Evolutionary conservation across 768 basidiomycete genomes (phyloP).

Genomic region (Lyophyllum atratum): DNA sequence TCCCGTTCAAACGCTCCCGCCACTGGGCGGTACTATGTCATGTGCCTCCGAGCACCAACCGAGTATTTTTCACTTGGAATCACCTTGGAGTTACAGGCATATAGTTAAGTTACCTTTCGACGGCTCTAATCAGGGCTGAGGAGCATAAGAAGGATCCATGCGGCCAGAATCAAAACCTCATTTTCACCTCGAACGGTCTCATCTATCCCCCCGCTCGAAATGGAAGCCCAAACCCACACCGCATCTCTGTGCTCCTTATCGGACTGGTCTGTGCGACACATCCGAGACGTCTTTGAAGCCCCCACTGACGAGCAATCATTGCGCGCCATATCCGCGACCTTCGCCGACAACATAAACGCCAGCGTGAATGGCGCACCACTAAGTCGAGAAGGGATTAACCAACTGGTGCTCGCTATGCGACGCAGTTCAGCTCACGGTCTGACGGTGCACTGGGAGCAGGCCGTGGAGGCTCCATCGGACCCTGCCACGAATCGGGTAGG

Average conservation of each 20-base stretch:
- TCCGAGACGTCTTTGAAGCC: conserved; percentile 52
- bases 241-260: conserved; percentile 41
- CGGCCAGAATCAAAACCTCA: not conserved
- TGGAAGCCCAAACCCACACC: conserved; percentile 12
- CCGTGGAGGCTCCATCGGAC: conserved; percentile 46
- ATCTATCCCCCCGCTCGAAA: not conserved
- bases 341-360: conserved; percentile 40
- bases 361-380: conserved; percentile 47
- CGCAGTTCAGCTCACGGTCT: conserved; percentile 38
- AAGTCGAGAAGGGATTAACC: conserved; percentile 38
- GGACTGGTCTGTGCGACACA: conserved; percentile 53
- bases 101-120: conserved; percentile 18
- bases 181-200: not conserved
- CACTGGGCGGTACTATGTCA: conserved; percentile 10
- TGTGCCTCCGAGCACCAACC: conserved; percentile 9
- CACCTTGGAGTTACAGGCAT: conserved; percentile 16
- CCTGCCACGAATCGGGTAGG: conserved; percentile 42
- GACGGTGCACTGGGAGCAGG: conserved; percentile 49
- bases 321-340: conserved; percentile 46
- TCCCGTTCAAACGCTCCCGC: conserved; percentile 13
- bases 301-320: conserved; percentile 41
- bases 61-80: conserved; percentile 7
- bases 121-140: conserved; percentile 8
- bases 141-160: conserved; percentile 10
- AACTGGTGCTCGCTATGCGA: conserved; percentile 45